A percentile compares a stretch with the other conserved stretches of the same genome.
Evolutionary conservation across 108 stramenopile species (phyloP).

Genomic region (Fragilaria crotonensis): DNA sequence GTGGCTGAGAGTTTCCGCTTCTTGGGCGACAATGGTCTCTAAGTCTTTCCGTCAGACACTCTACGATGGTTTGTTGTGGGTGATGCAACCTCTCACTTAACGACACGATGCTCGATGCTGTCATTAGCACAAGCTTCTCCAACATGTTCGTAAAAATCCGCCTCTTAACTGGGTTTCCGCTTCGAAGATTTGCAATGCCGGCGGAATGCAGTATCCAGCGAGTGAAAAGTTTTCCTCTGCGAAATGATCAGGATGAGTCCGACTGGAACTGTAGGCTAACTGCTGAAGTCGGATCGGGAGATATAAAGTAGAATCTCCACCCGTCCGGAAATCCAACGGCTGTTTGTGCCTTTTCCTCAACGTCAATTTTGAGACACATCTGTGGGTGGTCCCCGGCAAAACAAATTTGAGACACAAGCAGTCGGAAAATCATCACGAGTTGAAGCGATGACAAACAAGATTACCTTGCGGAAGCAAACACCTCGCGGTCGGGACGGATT

Average conservation of each 20-base stretch:
- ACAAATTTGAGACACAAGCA: not conserved
- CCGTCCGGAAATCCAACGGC: constrained; percentile 6
- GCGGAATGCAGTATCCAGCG: not conserved
- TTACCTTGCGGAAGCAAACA: not conserved
- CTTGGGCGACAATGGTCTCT: not conserved
- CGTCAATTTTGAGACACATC: not conserved
- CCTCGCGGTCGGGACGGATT: not conserved
- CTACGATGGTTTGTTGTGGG: not conserved
- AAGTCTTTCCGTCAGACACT: too few species aligned
- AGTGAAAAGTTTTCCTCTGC: not conserved
- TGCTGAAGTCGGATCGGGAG: not conserved
- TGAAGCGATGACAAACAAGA: not conserved
- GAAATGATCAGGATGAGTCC: not conserved
- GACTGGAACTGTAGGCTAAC: not conserved
- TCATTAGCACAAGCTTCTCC: not conserved
- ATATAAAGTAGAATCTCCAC: constrained; percentile 1
- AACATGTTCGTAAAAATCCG: not conserved
- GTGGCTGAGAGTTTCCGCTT: not conserved
- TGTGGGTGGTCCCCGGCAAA: not conserved
- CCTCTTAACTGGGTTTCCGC: not conserved
- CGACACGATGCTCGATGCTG: not conserved
- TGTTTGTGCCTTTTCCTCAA: not conserved
- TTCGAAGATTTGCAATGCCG: not conserved
- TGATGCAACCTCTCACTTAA: not conserved
- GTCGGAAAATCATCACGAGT: too few species aligned